Percentiles rank a stretch among this genome's conserved stretches.
Conservation (phyloP, 129 eudicot genomes). For the Cynara cardunculus region DNA sequence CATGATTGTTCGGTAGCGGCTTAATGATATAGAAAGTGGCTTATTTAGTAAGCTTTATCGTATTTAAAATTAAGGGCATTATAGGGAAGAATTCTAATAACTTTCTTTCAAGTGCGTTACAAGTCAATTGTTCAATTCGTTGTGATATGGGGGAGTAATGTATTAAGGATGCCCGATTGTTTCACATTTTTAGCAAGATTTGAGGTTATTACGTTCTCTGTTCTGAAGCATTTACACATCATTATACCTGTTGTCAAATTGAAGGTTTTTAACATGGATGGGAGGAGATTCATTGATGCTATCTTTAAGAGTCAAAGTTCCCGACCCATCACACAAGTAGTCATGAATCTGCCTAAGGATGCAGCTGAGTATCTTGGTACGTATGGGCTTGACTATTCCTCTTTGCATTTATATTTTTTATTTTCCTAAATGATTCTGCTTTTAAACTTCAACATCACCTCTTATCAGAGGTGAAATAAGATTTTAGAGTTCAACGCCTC, state of each 20-base stretch:
- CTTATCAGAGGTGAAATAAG: background rate
- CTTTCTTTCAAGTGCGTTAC: background rate
- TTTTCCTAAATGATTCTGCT: background rate
- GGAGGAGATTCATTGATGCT: slow-evolving; percentile 79
- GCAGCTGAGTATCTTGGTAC: slow-evolving; percentile 76
- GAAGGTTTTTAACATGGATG: slow-evolving; percentile 95
- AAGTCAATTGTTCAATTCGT: background rate
- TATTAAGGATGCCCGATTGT: background rate
- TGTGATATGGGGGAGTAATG: background rate
- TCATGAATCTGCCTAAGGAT: slow-evolving; percentile 93
- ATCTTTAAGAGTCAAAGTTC: slow-evolving; percentile 50
- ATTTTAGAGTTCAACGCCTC: background rate
- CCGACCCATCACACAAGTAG: slow-evolving; percentile 83
- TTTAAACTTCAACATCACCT: background rate
- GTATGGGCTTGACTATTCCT: background rate
- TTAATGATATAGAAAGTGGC: no score
- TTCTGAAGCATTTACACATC: background rate
- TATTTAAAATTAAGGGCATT: slow-evolving; percentile 1
- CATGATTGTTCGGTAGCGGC: no score
- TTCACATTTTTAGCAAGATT: slow-evolving; percentile 7
- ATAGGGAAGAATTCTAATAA: background rate
- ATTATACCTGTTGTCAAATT: slow-evolving; percentile 4
- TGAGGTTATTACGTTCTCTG: background rate
- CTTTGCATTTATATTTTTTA: background rate
- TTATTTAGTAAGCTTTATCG: no score